phyloP scores from a whole-genome alignment of 2,329 filamentous ascomycete species.

The Trichophyton simii region DNA sequence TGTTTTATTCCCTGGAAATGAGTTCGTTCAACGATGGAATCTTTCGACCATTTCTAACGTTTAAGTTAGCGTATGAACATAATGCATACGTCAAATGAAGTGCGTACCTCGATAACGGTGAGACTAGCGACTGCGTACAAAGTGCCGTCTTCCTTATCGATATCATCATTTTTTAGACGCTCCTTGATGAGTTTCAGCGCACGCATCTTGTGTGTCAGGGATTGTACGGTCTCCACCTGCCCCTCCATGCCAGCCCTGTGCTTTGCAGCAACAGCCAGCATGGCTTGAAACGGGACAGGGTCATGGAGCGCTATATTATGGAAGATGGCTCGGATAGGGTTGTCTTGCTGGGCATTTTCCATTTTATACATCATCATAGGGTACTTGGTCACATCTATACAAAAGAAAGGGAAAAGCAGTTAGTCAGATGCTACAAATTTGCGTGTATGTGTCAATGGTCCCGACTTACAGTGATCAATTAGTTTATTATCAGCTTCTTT shows the following conservation, averaged over 20 bases:
- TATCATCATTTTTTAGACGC: slow-evolving; percentile 17
- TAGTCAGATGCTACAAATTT: background rate
- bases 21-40: slow-evolving; percentile 21
- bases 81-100: background rate
- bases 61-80: slow-evolving; percentile 2
- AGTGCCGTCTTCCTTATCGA: slow-evolving; percentile 19
- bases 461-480: slow-evolving; percentile 23
- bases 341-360: slow-evolving; percentile 17
- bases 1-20: slow-evolving; percentile 21
- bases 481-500: slow-evolving; percentile 19
- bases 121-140: slow-evolving; percentile 24
- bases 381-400: slow-evolving; percentile 22
- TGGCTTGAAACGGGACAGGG: slow-evolving; percentile 22
- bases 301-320: slow-evolving; percentile 21
- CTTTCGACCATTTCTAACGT: slow-evolving; percentile 25
- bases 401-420: background rate
- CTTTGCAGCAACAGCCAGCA: slow-evolving; percentile 25
- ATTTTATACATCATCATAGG: slow-evolving; percentile 28
- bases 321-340: slow-evolving; percentile 23
- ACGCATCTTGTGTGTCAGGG: slow-evolving; percentile 25
- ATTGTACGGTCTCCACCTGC: slow-evolving; percentile 21
- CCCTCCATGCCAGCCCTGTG: slow-evolving; percentile 23
- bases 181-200: slow-evolving; percentile 22
- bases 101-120: slow-evolving; percentile 24
- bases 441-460: background rate